These are phyloP conservation scores for Mallotus repandus DNA, from an alignment of 441 rosid species.

Conservation along the genomic window DNA sequence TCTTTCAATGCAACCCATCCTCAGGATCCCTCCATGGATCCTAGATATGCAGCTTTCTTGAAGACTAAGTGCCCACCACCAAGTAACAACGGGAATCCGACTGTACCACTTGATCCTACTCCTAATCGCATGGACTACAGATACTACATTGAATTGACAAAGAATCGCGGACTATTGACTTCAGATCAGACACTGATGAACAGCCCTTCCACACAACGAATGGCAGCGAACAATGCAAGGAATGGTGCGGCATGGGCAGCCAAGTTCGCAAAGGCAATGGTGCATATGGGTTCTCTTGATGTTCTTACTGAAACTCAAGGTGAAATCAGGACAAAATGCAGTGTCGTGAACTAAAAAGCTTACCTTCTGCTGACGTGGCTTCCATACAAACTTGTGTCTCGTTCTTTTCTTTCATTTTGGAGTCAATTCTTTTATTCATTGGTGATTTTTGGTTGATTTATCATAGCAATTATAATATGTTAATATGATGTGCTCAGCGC, in stretches of 20 bases:
- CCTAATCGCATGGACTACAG: constrained; percentile 3
- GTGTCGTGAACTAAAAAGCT: not conserved
- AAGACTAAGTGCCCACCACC: not conserved
- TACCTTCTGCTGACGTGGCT: not conserved
- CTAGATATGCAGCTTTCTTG: not conserved
- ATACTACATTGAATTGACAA: not conserved
- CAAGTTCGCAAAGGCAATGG: constrained; percentile 12
- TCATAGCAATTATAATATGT: no score
- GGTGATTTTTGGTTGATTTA: no score
- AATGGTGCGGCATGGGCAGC: not conserved
- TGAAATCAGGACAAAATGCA: constrained; percentile 1
- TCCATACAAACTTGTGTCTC: no score
- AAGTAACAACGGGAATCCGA: not conserved
- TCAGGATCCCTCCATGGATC: constrained; percentile 3
- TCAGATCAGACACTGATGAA: constrained; percentile 9
- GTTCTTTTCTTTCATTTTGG: no score
- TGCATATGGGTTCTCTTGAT: constrained; percentile 8
- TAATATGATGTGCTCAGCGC: no score
- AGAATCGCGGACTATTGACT: not conserved
- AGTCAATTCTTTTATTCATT: no score
- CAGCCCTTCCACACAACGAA: not conserved
- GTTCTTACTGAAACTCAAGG: not conserved
- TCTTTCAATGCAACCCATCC: not conserved
- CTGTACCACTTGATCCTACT: not conserved
- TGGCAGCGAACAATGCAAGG: constrained; percentile 1